Evolutionary conservation across 2,329 filamentous ascomycete genomes (phyloP), one percentile per base, ranked within the genome.

Genomic region (Stagonosporopsis rhizophila): DNA sequence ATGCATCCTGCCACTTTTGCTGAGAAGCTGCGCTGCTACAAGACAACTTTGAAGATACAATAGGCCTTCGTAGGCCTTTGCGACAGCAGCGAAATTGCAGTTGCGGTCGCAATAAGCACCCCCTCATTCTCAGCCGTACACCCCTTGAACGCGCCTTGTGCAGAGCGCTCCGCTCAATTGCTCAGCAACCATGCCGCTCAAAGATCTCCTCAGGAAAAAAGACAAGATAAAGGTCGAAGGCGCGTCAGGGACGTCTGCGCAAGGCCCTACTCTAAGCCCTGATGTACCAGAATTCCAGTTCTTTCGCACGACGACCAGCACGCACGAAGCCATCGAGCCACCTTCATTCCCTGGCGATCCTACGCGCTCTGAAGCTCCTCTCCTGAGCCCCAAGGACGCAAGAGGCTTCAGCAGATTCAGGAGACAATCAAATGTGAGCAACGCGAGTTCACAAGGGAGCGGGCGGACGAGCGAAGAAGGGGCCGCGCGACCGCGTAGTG

Each of bases 251-350:
- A 48, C 65, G 14, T 54, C 63, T 15, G 53, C 61, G 12, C 56
- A 56, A 34, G 59, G 64, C 19, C 62, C 68, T 23, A 65, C 64
- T 44, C 58, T 70, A 38, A 71, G 74, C 35, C 65, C 70, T 22
- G 65, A 71, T 27, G 68, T 74, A n/a, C 70, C 70, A 52, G 87
- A 90, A 65, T 92, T 97, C 79, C 91, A 84, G 61, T 92, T 97
- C 78, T 83, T 95, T 70, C 89, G 92, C 59, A 89, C 91, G 62
- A 94, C 96, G 71, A 96, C 93, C 1, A 79, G 87, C 62, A 87
- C 88, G 1, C 85, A 92, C 72, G 92, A 97, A 75, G 80, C 89
- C 63, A 91, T 96, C 73, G 81, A 86, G 52, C 90, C 91, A 11
- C 89, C 92, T 6, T 73, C 74, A 48, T 82, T 82, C 64, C 77